Base-by-base conservation (phyloP, 345 rosid genomes). In the Kandelia obovata region DNA sequence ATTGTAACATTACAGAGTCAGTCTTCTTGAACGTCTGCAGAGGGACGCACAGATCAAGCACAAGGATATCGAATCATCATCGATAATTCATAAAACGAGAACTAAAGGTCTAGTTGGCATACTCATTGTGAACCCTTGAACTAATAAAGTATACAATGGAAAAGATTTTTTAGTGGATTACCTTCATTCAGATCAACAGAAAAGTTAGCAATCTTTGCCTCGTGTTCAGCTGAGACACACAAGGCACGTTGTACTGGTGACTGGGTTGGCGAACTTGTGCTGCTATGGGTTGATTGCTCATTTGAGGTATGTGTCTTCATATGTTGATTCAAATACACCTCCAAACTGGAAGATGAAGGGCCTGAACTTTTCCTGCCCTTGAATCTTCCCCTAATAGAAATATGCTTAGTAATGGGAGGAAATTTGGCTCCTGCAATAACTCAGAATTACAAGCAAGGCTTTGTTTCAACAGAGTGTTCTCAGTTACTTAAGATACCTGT, bases 131-230 rank as follows among this genome's bases (percentile, higher is more conserved):
- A 39, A 30, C 6, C 37, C 17, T 17, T 39, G 46, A 10, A 10
- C 15, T 10, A 10, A 61, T 34, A 51, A 49, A 51, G 35, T 1
- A 26, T 1, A 23, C n/a, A 26, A 46, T 30, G 10, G 62, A 30
- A 72, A 37, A 60, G 49, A 31, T 21, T 58, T 21, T 58, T 59
- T 35, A 46, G 2, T 7, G 19, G 63, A 55, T 34, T 78, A 86
- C 92, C 92, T 82, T 82, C 82, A 67, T 85, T 85, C 35, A 87
- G 85, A 83, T 88, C 89, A 69, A 86, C 86, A 56, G 86, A 73
- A 62, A 85, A 73, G 77, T 69, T 69, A 65, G 72, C 73, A 51
- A 79, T 70, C 67, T 76, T 85, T 27, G 37, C 37, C 37, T 34
- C 37, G 6, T 34, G 7, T 34, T 34, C 37, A 34, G 37, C 9